phyloP scores from a whole-genome alignment of 495 filamentous ascomycete species.

The Choiromyces venosus region DNA sequence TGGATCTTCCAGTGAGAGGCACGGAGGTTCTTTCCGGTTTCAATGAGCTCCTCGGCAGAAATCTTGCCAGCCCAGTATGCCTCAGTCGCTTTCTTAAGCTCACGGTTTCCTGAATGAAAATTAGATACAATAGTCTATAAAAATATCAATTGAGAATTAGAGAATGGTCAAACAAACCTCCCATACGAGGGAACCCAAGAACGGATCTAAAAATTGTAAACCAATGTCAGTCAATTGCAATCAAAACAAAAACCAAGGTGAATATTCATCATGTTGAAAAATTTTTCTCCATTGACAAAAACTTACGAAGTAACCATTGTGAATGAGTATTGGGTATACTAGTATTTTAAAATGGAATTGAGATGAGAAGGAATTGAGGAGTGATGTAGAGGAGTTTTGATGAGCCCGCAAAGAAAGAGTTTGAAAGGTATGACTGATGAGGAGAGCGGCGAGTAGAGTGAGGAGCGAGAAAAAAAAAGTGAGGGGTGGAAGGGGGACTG shows the following conservation, averaged over 20 bases:
- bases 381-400: conserved; percentile 9
- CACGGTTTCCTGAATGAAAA: conserved; percentile 61
- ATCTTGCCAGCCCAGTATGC: conserved; percentile 95
- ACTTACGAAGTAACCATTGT: conserved; percentile 42
- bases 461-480: conserved; percentile 17
- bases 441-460: conserved; percentile 9
- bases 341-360: conserved; percentile 3
- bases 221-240: conserved; percentile 17
- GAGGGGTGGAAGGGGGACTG: conserved; percentile 8
- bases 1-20: conserved; percentile 98
- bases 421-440: conserved; percentile 8
- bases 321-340: background rate
- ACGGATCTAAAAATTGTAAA: conserved; percentile 49
- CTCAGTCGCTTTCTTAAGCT: conserved; percentile 99
- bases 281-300: background rate
- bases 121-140: conserved; percentile 4
- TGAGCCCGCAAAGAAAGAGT: conserved; percentile 8
- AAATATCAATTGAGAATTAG: background rate
- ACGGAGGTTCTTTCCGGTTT: conserved; percentile 93
- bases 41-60: conserved; percentile 76
- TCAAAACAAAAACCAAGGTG: background rate
- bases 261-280: background rate
- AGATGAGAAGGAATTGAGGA: conserved; percentile 16
- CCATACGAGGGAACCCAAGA: conserved; percentile 90
- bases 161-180: conserved; percentile 46